Base-by-base conservation (phyloP, 257 asterid genomes). In the Lycium ferocissimum region DNA sequence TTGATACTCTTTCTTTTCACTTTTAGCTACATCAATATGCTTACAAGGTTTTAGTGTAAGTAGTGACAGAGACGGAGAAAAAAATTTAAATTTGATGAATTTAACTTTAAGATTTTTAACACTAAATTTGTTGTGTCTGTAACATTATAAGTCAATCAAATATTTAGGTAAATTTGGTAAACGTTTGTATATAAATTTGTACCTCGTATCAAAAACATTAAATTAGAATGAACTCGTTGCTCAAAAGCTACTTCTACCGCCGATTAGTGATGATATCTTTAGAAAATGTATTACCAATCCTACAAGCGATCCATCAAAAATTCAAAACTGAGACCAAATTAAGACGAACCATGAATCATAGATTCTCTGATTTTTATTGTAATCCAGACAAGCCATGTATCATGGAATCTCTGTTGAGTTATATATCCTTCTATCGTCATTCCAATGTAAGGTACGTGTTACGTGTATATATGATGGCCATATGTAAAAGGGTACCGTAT, bases 391-490 rank as follows among this genome's bases (percentile, higher is more conserved):
- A 73, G 43, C 12, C 61, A 20, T 12, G 43, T 20, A 22, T 75
- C 33, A 5, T 75, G 61, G 62, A 13, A 49, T 12, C 43, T 49
- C 0, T 7, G 33, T 26, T 26, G 33, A 26, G 33, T 26, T 26
- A 26, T 26, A 26, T 26, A 26, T 26, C 33, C 33, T 26, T 26
- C 33, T 26, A 26, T 26, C 6, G 22, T 49, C 45, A 75, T 75
- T 75, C 45, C 81, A 49, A 49, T 49, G 59, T 22, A 0, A 10
- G 40, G 56, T n/a, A 22, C 80, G 38, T 73, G 59, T 73, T n/a
- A 22, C 80, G 38, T 73, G 59, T 73, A n/a, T 73, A 73, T 20
- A 47, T 73, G 0, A n/a, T 73, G 80, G 40, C 58, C 56, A 18
- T 72, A 9, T 72, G 53, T 72, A 18, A 72, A 75, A 61, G 61